Percentiles rank a stretch among this genome's conserved stretches.
These are phyloP conservation scores for Actinomortierella wolfii DNA, from an alignment of 371 early-diverging fungal genomes.

Conservation along the genomic window DNA sequence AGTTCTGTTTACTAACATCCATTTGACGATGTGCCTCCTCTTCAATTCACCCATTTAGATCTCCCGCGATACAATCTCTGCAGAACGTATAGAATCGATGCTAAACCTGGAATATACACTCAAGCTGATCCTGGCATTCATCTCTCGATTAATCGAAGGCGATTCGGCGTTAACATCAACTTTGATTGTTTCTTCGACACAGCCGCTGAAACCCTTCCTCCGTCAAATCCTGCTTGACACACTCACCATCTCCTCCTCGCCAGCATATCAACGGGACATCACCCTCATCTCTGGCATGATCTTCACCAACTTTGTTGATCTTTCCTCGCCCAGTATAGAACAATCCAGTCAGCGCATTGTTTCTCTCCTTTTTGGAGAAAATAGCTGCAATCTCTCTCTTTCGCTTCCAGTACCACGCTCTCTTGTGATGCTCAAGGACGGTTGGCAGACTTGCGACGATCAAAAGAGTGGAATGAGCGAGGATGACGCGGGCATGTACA, in stretches of 20 bases:
- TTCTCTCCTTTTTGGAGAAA: slow-evolving; percentile 30
- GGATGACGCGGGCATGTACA: slow-evolving; percentile 47
- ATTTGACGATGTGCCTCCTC: no score
- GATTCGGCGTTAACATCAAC: slow-evolving; percentile 2
- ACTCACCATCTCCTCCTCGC: slow-evolving; percentile 49
- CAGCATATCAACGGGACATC: slow-evolving; percentile 48
- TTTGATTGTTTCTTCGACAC: slow-evolving; percentile 20
- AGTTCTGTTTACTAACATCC: no score
- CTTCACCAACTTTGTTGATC: slow-evolving; percentile 44
- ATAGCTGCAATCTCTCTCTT: slow-evolving; percentile 10
- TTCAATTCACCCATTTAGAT: no score
- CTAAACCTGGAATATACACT: slow-evolving; percentile 37
- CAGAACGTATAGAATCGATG: slow-evolving; percentile 33
- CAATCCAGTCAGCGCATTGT: slow-evolving; percentile 22
- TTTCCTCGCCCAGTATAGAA: slow-evolving; percentile 26
- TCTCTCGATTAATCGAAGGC: slow-evolving; percentile 34
- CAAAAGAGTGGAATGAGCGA: slow-evolving; percentile 35
- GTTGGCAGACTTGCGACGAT: slow-evolving; percentile 39
- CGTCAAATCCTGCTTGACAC: slow-evolving; percentile 52
- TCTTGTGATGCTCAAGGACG: slow-evolving; percentile 36
- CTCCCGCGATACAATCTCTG: slow-evolving; percentile 19
- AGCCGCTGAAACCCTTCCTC: slow-evolving; percentile 37
- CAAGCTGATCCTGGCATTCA: slow-evolving; percentile 42
- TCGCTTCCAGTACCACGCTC: slow-evolving; percentile 22
- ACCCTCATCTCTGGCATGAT: slow-evolving; percentile 44